phyloP scores from a whole-genome alignment of 1,139 yeast species.

The Geotrichum europaeum region DNA sequence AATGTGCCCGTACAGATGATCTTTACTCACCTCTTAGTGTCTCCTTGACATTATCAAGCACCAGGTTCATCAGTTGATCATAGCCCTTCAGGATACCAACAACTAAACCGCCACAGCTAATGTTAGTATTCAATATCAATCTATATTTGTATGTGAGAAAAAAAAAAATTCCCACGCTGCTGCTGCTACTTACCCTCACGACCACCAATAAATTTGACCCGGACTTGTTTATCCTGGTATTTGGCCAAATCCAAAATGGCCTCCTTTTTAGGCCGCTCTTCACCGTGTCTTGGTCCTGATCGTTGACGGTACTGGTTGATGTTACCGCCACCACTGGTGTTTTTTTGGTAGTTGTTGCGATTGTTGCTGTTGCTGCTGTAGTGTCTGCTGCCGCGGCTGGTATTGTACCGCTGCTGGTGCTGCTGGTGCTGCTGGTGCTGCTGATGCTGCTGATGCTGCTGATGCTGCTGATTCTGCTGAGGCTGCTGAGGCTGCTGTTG shows the following conservation, averaged over 20 bases:
- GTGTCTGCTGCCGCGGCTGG: background rate
- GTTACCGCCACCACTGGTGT: slow-evolving; percentile 20
- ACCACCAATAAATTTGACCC: slow-evolving; percentile 85
- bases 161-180: slow-evolving; percentile 21
- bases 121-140: slow-evolving; percentile 17
- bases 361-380: slow-evolving; percentile 6
- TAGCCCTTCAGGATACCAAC: slow-evolving; percentile 78
- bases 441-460: slow-evolving; percentile 1
- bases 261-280: slow-evolving; percentile 78
- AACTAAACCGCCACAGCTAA: slow-evolving; percentile 34
- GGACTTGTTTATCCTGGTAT: slow-evolving; percentile 65
- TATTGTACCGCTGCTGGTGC: slow-evolving; percentile 6
- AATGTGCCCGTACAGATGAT: background rate
- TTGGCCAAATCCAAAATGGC: slow-evolving; percentile 80
- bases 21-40: slow-evolving; percentile 22
- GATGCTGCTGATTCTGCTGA: background rate
- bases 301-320: slow-evolving; percentile 26
- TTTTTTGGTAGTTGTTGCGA: background rate
- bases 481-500: background rate
- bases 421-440: slow-evolving; percentile 7
- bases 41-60: slow-evolving; percentile 78
- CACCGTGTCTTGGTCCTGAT: slow-evolving; percentile 35
- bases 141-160: background rate
- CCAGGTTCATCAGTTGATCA: slow-evolving; percentile 90
- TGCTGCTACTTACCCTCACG: slow-evolving; percentile 39